Conservation (phyloP, 2,329 filamentous ascomycete genomes). For the Fusarium aywerte region DNA sequence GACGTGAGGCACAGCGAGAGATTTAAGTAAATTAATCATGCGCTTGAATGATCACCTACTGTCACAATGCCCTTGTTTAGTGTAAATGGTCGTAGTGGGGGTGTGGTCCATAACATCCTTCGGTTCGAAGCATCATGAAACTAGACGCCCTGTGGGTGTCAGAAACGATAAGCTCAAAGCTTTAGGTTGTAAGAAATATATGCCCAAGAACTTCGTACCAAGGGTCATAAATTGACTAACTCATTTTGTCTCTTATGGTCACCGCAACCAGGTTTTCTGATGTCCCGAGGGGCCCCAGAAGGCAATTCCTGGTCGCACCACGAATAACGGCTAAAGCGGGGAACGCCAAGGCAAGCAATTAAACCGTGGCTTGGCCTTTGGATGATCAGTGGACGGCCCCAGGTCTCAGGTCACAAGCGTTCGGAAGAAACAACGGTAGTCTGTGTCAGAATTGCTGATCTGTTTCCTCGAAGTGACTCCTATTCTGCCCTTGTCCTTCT, state of each 20-base stretch:
- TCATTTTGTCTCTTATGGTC: not conserved
- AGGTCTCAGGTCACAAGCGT: constrained; percentile 18
- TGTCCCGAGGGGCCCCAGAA: constrained; percentile 4
- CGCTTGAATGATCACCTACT: constrained; percentile 10
- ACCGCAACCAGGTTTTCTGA: not conserved
- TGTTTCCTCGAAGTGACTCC: constrained; percentile 10
- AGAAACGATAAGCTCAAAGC: not conserved
- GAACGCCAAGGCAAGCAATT: constrained; percentile 36
- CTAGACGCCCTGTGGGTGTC: constrained; percentile 11
- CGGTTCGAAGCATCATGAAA: constrained; percentile 42
- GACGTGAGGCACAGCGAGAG: constrained; percentile 34
- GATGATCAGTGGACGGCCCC: constrained; percentile 29
- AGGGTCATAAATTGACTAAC: not conserved
- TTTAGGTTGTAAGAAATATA: not conserved
- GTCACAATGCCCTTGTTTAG: constrained; percentile 37
- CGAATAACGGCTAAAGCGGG: constrained; percentile 37
- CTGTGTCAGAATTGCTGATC: constrained; percentile 21
- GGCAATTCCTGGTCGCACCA: constrained; percentile 23
- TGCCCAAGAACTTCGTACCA: accelerated
- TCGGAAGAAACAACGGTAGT: constrained; percentile 10
- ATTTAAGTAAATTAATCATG: constrained; percentile 40
- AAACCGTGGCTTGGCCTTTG: constrained; percentile 30
- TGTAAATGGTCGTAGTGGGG: constrained; percentile 39
- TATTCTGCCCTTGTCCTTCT: constrained; percentile 1
- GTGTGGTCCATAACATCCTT: constrained; percentile 31